These are phyloP conservation scores for Mycena crocata DNA, from an alignment of 768 basidiomycete genomes.

Conservation along the genomic window DNA sequence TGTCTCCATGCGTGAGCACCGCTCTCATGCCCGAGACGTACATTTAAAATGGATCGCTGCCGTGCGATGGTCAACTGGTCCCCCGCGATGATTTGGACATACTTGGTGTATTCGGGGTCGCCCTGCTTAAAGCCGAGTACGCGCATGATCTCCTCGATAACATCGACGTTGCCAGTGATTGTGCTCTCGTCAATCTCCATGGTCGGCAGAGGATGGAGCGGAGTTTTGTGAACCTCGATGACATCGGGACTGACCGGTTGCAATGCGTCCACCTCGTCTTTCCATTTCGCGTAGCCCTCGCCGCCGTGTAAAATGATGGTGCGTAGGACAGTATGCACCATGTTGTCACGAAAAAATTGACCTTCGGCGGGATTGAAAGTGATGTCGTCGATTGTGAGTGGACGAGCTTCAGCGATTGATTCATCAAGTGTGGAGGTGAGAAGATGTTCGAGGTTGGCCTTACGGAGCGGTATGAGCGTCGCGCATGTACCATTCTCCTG, in stretches of 20 bases:
- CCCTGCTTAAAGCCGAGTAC: conserved; percentile 40
- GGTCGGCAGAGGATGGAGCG: conserved; percentile 42
- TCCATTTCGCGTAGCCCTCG: conserved; percentile 39
- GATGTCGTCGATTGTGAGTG: conserved; percentile 41
- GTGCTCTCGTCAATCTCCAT: conserved; percentile 52
- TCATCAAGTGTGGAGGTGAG: conserved; percentile 32
- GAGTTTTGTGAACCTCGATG: conserved; percentile 45
- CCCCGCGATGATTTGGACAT: conserved; percentile 42
- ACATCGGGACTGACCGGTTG: conserved; percentile 28
- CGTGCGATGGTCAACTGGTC: conserved; percentile 53
- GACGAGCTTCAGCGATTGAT: conserved; percentile 37
- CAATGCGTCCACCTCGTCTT: conserved; percentile 26
- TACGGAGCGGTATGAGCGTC: conserved; percentile 43
- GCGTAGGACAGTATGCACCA: conserved; percentile 43
- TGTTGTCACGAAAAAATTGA: conserved; percentile 18
- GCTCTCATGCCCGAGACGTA: conserved; percentile 36
- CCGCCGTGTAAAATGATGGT: conserved; percentile 47
- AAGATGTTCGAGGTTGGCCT: conserved; percentile 41
- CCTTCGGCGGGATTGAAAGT: conserved; percentile 38
- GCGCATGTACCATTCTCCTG: conserved; percentile 50
- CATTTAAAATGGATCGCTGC: conserved; percentile 41
- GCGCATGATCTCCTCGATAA: conserved; percentile 41
- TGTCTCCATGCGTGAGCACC: conserved; percentile 38
- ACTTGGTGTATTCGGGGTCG: conserved; percentile 29
- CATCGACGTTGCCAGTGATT: conserved; percentile 49